Conservation (phyloP, 1,284 basidiomycete genomes). For the Cryptococcus sp. region DNA sequence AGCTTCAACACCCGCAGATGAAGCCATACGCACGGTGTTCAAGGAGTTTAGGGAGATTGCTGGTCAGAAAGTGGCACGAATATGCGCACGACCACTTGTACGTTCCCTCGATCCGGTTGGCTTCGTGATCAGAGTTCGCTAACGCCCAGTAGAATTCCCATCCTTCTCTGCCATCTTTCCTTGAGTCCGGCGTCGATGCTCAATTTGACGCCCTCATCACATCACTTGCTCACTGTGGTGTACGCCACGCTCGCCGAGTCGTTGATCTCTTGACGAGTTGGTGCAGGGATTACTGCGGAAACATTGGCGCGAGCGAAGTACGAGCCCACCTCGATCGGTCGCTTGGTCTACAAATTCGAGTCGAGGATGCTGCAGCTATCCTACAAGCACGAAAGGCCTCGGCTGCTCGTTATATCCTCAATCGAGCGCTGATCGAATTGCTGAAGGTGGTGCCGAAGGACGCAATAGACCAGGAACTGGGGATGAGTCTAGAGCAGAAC, state of each 20-base stretch:
- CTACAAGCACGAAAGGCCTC: conserved; percentile 73
- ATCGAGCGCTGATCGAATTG: conserved; percentile 76
- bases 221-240: conserved; percentile 82
- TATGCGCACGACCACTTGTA: conserved; percentile 69
- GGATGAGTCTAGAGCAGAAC: conserved; percentile 75
- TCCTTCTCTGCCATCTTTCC: conserved; percentile 63
- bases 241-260: conserved; percentile 79
- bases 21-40: conserved; percentile 81
- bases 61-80: conserved; percentile 72
- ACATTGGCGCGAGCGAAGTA: conserved; percentile 58
- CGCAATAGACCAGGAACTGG: conserved; percentile 72
- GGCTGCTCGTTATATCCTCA: conserved; percentile 83
- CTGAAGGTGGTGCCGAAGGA: conserved; percentile 72
- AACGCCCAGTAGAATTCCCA: conserved; percentile 62
- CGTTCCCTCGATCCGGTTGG: conserved; percentile 36
- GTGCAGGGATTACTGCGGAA: conserved; percentile 74
- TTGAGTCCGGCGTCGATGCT: conserved; percentile 71
- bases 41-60: conserved; percentile 76
- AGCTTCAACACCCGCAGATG: conserved; percentile 71
- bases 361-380: conserved; percentile 61
- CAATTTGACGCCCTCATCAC: conserved; percentile 77
- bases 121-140: background rate
- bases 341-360: conserved; percentile 40
- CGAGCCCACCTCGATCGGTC: conserved; percentile 42
- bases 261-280: conserved; percentile 85